Base-by-base conservation (phyloP, 2,329 filamentous ascomycete species). In the Keithomyces neogunnii region DNA sequence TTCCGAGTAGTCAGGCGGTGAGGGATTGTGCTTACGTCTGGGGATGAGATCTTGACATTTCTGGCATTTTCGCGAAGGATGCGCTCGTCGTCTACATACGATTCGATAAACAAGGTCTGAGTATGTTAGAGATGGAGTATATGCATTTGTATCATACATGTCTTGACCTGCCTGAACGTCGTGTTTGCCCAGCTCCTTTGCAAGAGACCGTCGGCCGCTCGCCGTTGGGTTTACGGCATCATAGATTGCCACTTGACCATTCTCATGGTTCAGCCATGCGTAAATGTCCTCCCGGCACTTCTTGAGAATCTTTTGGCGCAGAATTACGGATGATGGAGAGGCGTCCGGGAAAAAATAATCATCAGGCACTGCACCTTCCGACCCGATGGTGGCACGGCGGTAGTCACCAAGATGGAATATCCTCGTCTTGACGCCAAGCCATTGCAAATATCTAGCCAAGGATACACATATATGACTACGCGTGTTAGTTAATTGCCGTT, bases 331-430 rank as follows among this genome's bases (percentile, higher is more conserved):
- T 10, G 88, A 82, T 3, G 92, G 89, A 30, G 90, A 93, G 31
- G 95, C 92, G 64, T 97, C 91, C 30, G 95, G 86, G 66, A 92
- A 96, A 73, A 99, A 99, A 69, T 99, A 99, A 66, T 99, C 93
- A 56, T 96, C 89, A 1, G 93, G 95, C 13, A 99, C 87, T 52
- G 91, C 83, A 51, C 86, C 85, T 11, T 85, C 89, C 42, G 84
- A 82, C 19, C 89, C 90, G 56, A 97, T 83, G 13, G 92, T 95
- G 33, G 90, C 91, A 65, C 93, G 83, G 58, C 93, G 86, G 68
- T 99, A 99, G 70, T 99, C 93, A 52, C 95, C 93, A 13, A 99
- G 76, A 66, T 99, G 93, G 67, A 99, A 99, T 60, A 97, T 95
- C 59, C 92, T 86, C 35, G 93, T 97, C 74, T 99, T 99, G 53